Conservation (phyloP, 148 eudicot genomes). For the Silene latifolia region DNA sequence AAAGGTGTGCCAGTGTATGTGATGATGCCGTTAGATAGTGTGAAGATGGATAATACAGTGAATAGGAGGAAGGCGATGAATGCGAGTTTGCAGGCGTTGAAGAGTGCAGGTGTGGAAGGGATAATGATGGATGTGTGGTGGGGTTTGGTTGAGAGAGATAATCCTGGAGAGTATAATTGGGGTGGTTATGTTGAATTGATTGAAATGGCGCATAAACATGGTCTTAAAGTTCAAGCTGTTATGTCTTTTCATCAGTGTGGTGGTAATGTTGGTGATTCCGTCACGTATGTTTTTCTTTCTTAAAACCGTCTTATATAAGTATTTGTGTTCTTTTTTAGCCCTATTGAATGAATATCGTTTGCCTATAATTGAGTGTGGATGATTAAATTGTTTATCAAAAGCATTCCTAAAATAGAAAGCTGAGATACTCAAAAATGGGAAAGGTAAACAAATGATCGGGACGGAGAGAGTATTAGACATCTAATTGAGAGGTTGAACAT, state of each 20-base stretch:
- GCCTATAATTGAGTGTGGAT: too few relatives aligned
- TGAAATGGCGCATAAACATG: constrained; percentile 67
- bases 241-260: constrained; percentile 97
- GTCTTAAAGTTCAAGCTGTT: constrained; percentile 80
- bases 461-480: too few relatives aligned
- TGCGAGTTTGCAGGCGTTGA: constrained; percentile 72
- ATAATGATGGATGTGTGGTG: constrained; percentile 97
- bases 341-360: too few relatives aligned
- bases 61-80: constrained; percentile 80
- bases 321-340: too few relatives aligned
- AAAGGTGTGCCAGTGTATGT: constrained; percentile 88
- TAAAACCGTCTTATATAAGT: too few relatives aligned
- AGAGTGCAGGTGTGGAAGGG: constrained; percentile 85
- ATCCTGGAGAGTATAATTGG: constrained; percentile 73
- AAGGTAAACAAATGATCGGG: too few relatives aligned
- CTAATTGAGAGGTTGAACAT: too few relatives aligned
- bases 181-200: constrained; percentile 73
- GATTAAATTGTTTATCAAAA: too few relatives aligned
- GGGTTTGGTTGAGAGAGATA: constrained; percentile 86
- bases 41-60: constrained; percentile 56
- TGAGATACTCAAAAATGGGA: too few relatives aligned
- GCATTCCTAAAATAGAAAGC: too few relatives aligned
- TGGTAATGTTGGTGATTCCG: constrained; percentile 87
- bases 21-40: constrained; percentile 94
- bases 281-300: constrained; percentile 50